Base-by-base conservation (phyloP, 2,329 filamentous ascomycete species). In the Lecanoromycetidae sp. region DNA sequence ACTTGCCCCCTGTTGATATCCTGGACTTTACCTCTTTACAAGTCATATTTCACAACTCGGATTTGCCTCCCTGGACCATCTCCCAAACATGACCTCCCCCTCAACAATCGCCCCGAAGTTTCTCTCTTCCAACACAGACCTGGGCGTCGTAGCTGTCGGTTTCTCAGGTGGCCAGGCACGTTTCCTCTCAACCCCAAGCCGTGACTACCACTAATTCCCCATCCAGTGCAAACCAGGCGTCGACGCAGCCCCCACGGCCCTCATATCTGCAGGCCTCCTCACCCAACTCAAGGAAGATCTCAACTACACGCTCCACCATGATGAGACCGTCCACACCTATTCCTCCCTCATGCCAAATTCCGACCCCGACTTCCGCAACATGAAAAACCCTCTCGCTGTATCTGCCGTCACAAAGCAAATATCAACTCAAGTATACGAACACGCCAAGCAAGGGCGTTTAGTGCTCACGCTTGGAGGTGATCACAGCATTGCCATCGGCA, bases 401-500 rank as follows among this genome's bases (percentile, higher is more conserved):
- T 90, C 83, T 55, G 82, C 84, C 49, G 90, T 94, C 39, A 96
- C 87, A 2, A 67, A 81, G 60, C 74, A 78, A 57, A 81, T 98
- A 54, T 80, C 80, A 63, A 71, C 80, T 48, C 86, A 95, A 68
- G 86, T 94, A 42, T 95, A 96, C 71, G 71, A 77, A 54, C 87
- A 96, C 61, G 87, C 90, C 39, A 76, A 74, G 56, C 71, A 84
- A 55, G 91, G 91, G 27, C 80, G 88, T 51, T 80, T 94, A 63
- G 87, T 94, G 1, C 75, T 98, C 48, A 98, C 91, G 0, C 79
- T 98, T 8, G 91, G 91, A 48, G 91, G 91, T 45, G 91, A 98
- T 69, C 91, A 98, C 72, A 87, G 82, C 54, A 93, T 98, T 61
- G 91, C 91, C 53, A 93, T 98, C 57, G 91, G 91, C 53, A 94